Base-by-base conservation (phyloP, 2,329 filamentous ascomycete genomes). In the Colletotrichum sp. region DNA sequence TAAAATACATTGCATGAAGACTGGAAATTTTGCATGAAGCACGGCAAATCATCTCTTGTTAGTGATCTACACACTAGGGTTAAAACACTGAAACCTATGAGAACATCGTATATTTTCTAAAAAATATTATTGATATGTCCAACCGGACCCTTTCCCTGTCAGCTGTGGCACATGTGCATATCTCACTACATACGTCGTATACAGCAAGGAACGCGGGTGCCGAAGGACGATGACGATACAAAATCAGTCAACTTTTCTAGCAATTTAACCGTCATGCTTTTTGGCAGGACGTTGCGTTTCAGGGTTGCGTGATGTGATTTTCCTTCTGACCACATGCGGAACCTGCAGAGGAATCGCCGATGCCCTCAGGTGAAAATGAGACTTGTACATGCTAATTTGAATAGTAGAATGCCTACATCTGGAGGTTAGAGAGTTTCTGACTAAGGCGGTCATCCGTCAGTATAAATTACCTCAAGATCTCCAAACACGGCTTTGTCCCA, bases 41-140 rank as follows among this genome's bases (percentile, higher is more conserved):
- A 48, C 18, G 10, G 43, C n/a, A 0, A 21, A 7, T 48, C n/a
- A n/a, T n/a, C n/a, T n/a, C n/a, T n/a, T 21, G 9, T 48, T 48
- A 10, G 1, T 48, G 1, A 3, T 48, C 10, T n/a, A 8, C n/a
- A 1, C 10, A 12, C 43, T 1, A 13, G 10, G 10, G 0, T 13
- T 3, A 0, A 7, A 12, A 21, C 6, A 1, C 0, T 2, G 3
- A 48, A 48, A 6, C 0, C 43, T 21, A 2, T 9, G 0, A 48
- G n/a, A 13, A 7, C 10, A 12, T 13, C n/a, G 38, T 48, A 0
- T 0, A 6, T n/a, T 21, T 21, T 48, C n/a, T 21, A 8, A 48
- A 43, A n/a, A n/a, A n/a, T n/a, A n/a, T n/a, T n/a, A n/a, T n/a
- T n/a, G n/a, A n/a, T n/a, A n/a, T n/a, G n/a, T 38, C 36, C 8